A percentile compares a stretch with the other conserved stretches of the same genome.
Conservation (phyloP, 768 basidiomycete species). For the Pleurotus tuoliensis region DNA sequence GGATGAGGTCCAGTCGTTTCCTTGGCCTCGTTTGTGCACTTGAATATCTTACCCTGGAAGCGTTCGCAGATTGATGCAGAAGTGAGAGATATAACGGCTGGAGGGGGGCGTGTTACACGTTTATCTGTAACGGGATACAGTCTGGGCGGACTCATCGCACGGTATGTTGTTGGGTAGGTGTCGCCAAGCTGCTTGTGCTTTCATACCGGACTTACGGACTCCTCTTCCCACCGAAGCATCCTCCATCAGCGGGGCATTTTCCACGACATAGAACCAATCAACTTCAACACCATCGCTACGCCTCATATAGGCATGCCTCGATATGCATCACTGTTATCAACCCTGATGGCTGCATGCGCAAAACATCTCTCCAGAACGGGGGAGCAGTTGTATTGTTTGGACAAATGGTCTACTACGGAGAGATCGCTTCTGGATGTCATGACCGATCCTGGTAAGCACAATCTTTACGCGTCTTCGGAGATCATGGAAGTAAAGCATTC, state of each 20-base stretch:
- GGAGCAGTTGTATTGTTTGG: constrained; percentile 47
- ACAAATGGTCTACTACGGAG: constrained; percentile 51
- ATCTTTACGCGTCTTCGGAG: background rate
- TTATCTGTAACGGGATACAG: constrained; percentile 3
- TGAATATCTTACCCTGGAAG: no score
- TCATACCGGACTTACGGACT: background rate
- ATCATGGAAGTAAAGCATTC: background rate
- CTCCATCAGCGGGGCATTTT: constrained; percentile 37
- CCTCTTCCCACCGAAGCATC: background rate
- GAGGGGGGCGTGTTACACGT: background rate
- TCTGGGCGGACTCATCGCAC: constrained; percentile 2
- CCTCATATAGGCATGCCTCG: constrained; percentile 56
- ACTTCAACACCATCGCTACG: constrained; percentile 63
- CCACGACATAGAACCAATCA: constrained; percentile 47
- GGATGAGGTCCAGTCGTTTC: constrained; percentile 10
- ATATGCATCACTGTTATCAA: constrained; percentile 40
- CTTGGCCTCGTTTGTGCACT: background rate
- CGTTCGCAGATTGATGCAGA: background rate
- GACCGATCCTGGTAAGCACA: constrained; percentile 25
- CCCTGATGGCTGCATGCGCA: constrained; percentile 38
- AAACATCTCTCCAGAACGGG: constrained; percentile 55
- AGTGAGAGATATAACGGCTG: background rate
- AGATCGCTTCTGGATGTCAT: constrained; percentile 51
- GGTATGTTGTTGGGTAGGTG: constrained; percentile 4
- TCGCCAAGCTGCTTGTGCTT: background rate